These are phyloP conservation scores for Scutellaria baicalensis DNA, from an alignment of 257 asterid genomes.

Conservation along the genomic window DNA sequence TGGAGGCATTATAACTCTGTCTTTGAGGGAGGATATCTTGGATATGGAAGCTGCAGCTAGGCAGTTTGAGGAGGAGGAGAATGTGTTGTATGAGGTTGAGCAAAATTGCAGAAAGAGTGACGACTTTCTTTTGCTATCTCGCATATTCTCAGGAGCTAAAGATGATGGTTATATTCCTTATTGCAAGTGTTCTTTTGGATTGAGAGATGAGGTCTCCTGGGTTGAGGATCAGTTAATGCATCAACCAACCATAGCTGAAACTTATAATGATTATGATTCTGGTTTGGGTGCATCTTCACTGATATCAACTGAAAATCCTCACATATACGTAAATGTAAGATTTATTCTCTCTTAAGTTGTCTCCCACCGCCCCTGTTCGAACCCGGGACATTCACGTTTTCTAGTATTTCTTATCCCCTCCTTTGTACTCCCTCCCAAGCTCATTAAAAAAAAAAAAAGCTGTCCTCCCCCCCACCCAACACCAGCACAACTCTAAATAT, in stretches of 20 bases:
- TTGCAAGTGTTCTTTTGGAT: conserved; percentile 33
- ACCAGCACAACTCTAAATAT: neutral
- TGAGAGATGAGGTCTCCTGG: conserved; percentile 15
- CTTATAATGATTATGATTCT: conserved; percentile 21
- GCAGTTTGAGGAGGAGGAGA: conserved; percentile 69
- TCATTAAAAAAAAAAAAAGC: too few relatives aligned
- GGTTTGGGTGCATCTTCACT: conserved; percentile 24
- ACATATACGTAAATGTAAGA: conserved; percentile 26
- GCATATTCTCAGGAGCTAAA: conserved; percentile 38
- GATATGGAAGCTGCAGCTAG: conserved; percentile 71
- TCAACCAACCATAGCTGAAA: conserved; percentile 9
- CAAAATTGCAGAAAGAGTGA: conserved; percentile 32
- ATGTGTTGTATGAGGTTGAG: conserved; percentile 45
- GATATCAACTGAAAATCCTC: conserved; percentile 19
- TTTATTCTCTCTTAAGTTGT: neutral
- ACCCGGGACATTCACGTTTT: too few relatives aligned
- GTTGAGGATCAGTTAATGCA: conserved; percentile 10
- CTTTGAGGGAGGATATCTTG: conserved; percentile 63
- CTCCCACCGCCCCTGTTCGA: neutral
- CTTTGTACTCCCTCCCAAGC: too few relatives aligned
- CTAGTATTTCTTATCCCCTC: too few relatives aligned
- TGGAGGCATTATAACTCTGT: conserved; percentile 38
- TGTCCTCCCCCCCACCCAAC: too few relatives aligned
- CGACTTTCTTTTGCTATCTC: conserved; percentile 38
- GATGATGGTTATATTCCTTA: conserved; percentile 58